Conservation (phyloP, 2,329 filamentous ascomycete genomes). For the Aspergillus sp. region DNA sequence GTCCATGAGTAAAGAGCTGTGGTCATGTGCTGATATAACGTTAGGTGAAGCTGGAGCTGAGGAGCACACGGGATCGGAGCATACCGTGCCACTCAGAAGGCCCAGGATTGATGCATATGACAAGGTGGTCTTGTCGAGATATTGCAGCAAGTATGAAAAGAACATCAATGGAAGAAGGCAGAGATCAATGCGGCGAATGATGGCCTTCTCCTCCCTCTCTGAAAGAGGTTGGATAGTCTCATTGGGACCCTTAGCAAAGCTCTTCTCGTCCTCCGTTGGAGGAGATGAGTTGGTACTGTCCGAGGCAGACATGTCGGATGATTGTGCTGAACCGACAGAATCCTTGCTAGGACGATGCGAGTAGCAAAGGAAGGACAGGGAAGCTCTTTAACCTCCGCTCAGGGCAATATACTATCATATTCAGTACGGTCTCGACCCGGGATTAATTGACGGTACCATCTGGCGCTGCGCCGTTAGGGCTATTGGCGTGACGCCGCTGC, state of each 20-base stretch:
- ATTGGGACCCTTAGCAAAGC: not conserved
- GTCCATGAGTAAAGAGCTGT: slow-evolving; percentile 25
- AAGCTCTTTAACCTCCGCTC: not conserved
- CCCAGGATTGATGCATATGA: slow-evolving; percentile 7
- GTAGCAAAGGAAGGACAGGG: not conserved
- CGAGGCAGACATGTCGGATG: not conserved
- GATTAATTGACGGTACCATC: not conserved
- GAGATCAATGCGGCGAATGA: slow-evolving; percentile 10
- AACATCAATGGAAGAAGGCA: slow-evolving; percentile 7
- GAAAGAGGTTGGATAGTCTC: not conserved
- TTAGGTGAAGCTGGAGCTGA: not conserved
- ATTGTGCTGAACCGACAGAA: not conserved
- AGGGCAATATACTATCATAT: not conserved
- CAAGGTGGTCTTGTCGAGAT: slow-evolving; percentile 5
- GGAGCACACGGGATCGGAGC: not conserved
- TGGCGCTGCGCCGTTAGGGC: not conserved
- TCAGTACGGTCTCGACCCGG: not conserved
- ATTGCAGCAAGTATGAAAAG: slow-evolving; percentile 5
- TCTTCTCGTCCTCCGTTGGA: not conserved
- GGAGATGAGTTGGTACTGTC: not conserved
- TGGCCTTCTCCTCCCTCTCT: slow-evolving; percentile 3
- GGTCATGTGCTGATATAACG: not conserved
- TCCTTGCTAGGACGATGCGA: not conserved
- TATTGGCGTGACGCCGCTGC: not conserved
- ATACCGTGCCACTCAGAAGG: slow-evolving; percentile 6